Evolutionary conservation across 257 asterid genomes (phyloP), one percentile per base, ranked within the genome.

Genomic region (Ilex aquifolium): DNA sequence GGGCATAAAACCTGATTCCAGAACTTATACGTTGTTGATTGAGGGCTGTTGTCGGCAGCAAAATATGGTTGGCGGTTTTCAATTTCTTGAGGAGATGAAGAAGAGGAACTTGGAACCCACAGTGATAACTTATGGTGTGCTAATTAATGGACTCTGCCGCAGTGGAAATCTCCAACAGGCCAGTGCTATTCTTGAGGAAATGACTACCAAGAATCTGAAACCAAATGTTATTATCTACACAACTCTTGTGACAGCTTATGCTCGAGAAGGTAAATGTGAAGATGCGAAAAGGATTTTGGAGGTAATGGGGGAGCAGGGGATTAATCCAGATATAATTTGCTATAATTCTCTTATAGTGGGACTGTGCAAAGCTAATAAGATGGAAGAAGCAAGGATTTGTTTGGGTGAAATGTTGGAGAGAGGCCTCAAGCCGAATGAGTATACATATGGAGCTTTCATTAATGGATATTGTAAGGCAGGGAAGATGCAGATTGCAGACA

Each of bases 81-180:
- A 65, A 52, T 53, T 59, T 64, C 39, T 71, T 65, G 54, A 59
- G 9, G 63, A 71, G 55, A 71, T 71, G 75, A 53, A 52, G 62
- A 59, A 59, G 62, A 71, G 59, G 11, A 36, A 59, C 65, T 42
- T 71, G 59, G 32, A 40, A 44, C 65, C 75, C 30, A 62, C 31
- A 29, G 44, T 6, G 32, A 49, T 36, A 31, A 65, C 55, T 6
- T 71, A 31, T 31, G 5, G 21, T 60, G 0, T 59, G 48, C 53
- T 71, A 53, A 60, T 62, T 10, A 56, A 65, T 53, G 68, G 63
- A 52, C 56, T 71, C 36, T 59, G 66, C 55, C 4, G 11, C 40
- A 50, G 48, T 51, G 64, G 60, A 14, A 44, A 65, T 59, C 57
- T 61, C 1, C 31, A 52, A 10, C 42, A 17, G 3, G 67, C 59